Evolutionary conservation across 345 rosid genomes (phyloP).

Genomic region (Aquilaria malaccensis): DNA sequence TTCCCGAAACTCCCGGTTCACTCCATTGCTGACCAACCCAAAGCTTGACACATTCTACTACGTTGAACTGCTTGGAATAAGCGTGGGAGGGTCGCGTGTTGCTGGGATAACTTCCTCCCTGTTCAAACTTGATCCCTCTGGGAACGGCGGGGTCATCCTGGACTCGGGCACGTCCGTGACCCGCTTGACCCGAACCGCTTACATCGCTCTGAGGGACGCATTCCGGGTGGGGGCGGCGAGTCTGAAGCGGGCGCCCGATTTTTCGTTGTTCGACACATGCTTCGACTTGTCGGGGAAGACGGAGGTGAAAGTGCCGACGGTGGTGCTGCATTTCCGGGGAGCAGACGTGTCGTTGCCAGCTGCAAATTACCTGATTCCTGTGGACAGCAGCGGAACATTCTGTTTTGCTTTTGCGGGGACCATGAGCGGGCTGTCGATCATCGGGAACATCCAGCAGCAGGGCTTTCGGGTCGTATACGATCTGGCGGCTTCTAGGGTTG

Average conservation of each 20-base stretch:
- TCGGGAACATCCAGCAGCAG: conserved; percentile 96
- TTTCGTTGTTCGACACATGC: conserved; percentile 74
- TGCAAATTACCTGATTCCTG: conserved; percentile 82
- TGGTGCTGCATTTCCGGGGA: conserved; percentile 59
- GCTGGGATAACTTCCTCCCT: conserved; percentile 54
- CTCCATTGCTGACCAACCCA: conserved; percentile 69
- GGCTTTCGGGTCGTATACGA: conserved; percentile 90
- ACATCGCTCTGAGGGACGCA: conserved; percentile 52
- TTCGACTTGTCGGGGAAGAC: conserved; percentile 59
- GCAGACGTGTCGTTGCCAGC: conserved; percentile 83
- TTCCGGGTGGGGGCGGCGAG: conserved; percentile 44
- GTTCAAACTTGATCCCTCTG: conserved; percentile 62
- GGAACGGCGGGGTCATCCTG: conserved; percentile 86
- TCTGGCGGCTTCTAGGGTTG: conserved; percentile 59
- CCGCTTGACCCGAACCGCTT: conserved; percentile 69
- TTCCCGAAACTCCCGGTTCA: conserved; percentile 67
- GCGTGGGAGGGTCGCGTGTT: conserved; percentile 85
- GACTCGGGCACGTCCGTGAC: conserved; percentile 91
- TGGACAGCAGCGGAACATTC: conserved; percentile 59
- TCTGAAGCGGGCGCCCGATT: conserved; percentile 45
- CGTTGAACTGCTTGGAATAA: conserved; percentile 72
- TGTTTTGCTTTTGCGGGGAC: conserved; percentile 98
- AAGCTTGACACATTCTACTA: conserved; percentile 93
- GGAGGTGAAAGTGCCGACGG: conserved; percentile 74
- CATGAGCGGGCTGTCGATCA: conserved; percentile 68